These are phyloP conservation scores for Talaromyces funiculosus DNA, from an alignment of 2,329 filamentous ascomycete genomes.

Conservation along the genomic window DNA sequence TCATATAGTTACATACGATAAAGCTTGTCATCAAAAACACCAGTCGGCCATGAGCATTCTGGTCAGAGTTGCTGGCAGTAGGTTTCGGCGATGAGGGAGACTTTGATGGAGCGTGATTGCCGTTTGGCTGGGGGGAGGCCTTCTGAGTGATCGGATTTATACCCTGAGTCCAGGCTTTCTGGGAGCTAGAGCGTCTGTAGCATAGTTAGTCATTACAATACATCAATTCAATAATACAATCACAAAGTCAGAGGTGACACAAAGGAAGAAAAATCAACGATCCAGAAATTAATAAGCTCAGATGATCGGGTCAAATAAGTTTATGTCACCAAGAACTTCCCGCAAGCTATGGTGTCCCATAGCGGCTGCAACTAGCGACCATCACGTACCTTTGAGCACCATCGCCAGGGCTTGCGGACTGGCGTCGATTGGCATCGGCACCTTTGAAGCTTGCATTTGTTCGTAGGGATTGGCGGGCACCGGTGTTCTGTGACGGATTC, in stretches of 20 bases:
- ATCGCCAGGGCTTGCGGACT: slow-evolving; percentile 51
- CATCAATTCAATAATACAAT: not conserved
- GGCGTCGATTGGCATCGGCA: slow-evolving; percentile 50
- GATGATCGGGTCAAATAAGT: not conserved
- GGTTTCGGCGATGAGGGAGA: slow-evolving; percentile 34
- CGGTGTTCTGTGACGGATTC: slow-evolving; percentile 33
- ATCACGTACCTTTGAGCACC: slow-evolving; percentile 49
- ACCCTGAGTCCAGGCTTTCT: slow-evolving; percentile 57
- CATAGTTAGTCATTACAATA: slow-evolving; percentile 18
- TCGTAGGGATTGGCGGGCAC: slow-evolving; percentile 44
- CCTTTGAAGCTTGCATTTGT: slow-evolving; percentile 46
- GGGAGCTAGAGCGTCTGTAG: slow-evolving; percentile 47
- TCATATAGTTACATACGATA: slow-evolving; percentile 44
- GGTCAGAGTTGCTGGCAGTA: slow-evolving; percentile 46
- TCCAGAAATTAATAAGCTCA: not conserved
- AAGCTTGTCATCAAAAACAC: slow-evolving; percentile 55
- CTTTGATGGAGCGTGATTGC: slow-evolving; percentile 43
- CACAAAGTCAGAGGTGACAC: not conserved
- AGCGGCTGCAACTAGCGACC: no score
- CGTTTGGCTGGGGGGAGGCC: slow-evolving; percentile 50
- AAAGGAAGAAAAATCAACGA: not conserved
- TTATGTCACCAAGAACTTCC: not conserved
- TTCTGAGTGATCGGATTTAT: slow-evolving; percentile 58
- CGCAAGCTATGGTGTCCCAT: no score
- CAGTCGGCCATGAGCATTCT: slow-evolving; percentile 56